phyloP scores from a whole-genome alignment of 1,284 basidiomycete species.

The Marasmius sp. region DNA sequence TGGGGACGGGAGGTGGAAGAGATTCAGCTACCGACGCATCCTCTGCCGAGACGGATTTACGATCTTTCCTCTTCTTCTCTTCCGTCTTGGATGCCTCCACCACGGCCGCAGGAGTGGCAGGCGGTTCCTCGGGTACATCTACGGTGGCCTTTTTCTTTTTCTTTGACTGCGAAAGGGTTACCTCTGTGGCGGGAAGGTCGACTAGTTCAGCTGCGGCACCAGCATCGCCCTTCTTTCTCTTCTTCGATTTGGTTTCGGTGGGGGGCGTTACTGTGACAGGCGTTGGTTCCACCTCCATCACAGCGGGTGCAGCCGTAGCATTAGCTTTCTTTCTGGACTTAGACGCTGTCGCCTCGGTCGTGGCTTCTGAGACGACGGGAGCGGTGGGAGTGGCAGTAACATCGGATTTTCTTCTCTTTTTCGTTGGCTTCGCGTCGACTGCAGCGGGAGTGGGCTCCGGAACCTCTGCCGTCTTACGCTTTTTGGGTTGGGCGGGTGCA shows the following conservation, averaged over 20 bases:
- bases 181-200: neutral
- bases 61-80: slow-evolving; percentile 1
- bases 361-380: neutral
- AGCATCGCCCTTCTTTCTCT: neutral
- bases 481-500: slow-evolving; percentile 18
- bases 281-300: neutral
- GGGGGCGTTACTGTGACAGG: neutral
- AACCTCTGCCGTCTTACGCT: slow-evolving; percentile 13
- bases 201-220: neutral
- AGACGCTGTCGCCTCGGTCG: neutral
- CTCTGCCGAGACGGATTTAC: neutral
- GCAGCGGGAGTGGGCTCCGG: slow-evolving; percentile 2
- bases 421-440: neutral
- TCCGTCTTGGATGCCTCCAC: neutral
- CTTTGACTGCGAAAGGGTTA: neutral
- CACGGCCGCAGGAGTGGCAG: neutral
- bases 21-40: neutral
- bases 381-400: neutral
- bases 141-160: slow-evolving; percentile 5
- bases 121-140: neutral
- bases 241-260: neutral
- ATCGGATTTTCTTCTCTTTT: slow-evolving; percentile 4
- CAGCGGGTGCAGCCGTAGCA: neutral
- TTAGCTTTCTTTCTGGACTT: slow-evolving; percentile 4
- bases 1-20: neutral